A percentile compares a stretch with the other conserved stretches of the same genome.
These are phyloP conservation scores for Saccharomyces hybrid DNA, from an alignment of 1,139 yeast genomes.

Conservation along the genomic window DNA sequence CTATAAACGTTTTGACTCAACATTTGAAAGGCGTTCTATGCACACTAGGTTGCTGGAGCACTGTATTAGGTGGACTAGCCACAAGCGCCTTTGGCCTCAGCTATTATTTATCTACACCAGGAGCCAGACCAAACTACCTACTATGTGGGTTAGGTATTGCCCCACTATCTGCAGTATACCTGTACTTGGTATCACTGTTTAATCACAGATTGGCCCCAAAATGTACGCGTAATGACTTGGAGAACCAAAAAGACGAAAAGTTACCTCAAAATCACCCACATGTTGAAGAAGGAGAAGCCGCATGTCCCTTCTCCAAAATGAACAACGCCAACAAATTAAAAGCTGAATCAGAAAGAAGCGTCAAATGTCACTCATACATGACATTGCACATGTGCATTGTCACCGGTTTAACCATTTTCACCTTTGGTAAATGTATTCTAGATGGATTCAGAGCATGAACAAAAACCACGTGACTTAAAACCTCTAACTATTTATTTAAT, in stretches of 20 bases:
- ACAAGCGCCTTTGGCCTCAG: conserved; percentile 29
- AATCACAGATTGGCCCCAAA: conserved; percentile 5
- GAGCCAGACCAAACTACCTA: conserved; percentile 25
- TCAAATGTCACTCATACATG: conserved; percentile 11
- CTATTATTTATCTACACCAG: conserved; percentile 27
- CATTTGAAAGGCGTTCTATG: conserved; percentile 22
- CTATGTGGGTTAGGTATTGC: conserved; percentile 13
- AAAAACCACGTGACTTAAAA: neutral
- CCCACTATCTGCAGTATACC: conserved; percentile 14
- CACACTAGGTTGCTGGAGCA: conserved; percentile 20
- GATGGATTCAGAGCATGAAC: conserved; percentile 20
- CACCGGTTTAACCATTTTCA: conserved; percentile 14
- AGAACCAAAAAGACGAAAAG: neutral
- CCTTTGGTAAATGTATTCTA: conserved; percentile 18
- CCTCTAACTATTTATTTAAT: neutral
- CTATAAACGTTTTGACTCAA: conserved; percentile 22
- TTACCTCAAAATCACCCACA: conserved; percentile 3
- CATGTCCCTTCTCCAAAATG: conserved; percentile 8
- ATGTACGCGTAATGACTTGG: conserved; percentile 2
- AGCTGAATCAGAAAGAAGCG: conserved; percentile 7
- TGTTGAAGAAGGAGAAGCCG: conserved; percentile 3
- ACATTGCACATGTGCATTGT: conserved; percentile 12
- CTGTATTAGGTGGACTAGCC: conserved; percentile 25
- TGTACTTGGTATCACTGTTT: conserved; percentile 7
- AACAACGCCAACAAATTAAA: conserved; percentile 1